A percentile compares a stretch with the other conserved stretches of the same genome.
phyloP scores from a whole-genome alignment of 768 basidiomycete species.

The Agrocybe chaxingu region DNA sequence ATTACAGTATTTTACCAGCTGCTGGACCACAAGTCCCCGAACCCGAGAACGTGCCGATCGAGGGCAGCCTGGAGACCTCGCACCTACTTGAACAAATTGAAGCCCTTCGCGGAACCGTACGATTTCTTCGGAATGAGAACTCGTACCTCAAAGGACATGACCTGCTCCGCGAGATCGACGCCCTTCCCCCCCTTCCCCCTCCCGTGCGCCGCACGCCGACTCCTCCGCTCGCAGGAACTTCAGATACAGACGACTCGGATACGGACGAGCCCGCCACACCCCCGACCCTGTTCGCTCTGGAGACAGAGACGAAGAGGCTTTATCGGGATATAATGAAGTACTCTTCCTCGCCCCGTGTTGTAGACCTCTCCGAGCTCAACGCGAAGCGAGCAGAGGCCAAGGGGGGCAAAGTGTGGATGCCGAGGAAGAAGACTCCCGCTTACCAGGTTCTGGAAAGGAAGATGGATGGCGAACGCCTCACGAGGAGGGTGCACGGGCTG shows the following conservation, averaged over 20 bases:
- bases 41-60: constrained; percentile 61
- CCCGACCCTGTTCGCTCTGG: constrained; percentile 60
- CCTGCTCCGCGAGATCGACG: constrained; percentile 76
- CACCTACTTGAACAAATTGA: constrained; percentile 92
- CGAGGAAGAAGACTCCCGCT: constrained; percentile 76
- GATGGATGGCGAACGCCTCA: constrained; percentile 71
- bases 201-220: constrained; percentile 50
- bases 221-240: constrained; percentile 61
- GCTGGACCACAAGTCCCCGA: constrained; percentile 51
- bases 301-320: constrained; percentile 80
- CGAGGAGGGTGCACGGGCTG: constrained; percentile 65
- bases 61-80: constrained; percentile 83
- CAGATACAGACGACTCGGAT: constrained; percentile 68
- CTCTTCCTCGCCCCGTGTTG: constrained; percentile 78
- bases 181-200: constrained; percentile 63
- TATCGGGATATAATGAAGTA: constrained; percentile 88
- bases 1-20: constrained; percentile 19
- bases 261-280: constrained; percentile 38
- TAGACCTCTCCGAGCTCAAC: constrained; percentile 72
- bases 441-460: constrained; percentile 78
- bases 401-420: constrained; percentile 67
- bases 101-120: constrained; percentile 84
- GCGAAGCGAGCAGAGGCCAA: constrained; percentile 48
- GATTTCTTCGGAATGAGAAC: constrained; percentile 93
- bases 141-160: constrained; percentile 92